phyloP scores from a whole-genome alignment of 2,329 filamentous ascomycete species.

The Calonectria fujianensis region DNA sequence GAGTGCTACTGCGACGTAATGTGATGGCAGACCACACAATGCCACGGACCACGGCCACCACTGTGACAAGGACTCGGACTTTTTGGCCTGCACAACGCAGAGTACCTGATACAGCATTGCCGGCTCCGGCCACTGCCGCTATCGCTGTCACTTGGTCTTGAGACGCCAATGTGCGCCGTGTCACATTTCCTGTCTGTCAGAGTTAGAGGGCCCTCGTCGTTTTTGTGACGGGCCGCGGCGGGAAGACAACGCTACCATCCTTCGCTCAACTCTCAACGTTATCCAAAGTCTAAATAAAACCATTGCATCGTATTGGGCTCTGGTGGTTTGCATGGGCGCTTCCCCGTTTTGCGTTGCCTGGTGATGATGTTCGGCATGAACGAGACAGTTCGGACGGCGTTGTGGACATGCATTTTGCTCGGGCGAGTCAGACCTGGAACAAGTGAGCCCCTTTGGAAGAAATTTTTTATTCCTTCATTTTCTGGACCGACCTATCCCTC shows the following conservation, averaged over 20 bases:
- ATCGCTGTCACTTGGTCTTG: slow-evolving; percentile 14
- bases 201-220: slow-evolving; percentile 38
- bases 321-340: slow-evolving; percentile 10
- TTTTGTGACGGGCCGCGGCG: slow-evolving; percentile 40
- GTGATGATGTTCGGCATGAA: slow-evolving; percentile 20
- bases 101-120: slow-evolving; percentile 33
- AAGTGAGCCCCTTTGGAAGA: slow-evolving; percentile 22
- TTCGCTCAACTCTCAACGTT: slow-evolving; percentile 16
- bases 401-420: slow-evolving; percentile 6
- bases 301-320: slow-evolving; percentile 1
- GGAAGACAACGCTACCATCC: slow-evolving; percentile 31
- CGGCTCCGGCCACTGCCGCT: background rate
- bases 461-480: slow-evolving; percentile 13
- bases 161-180: slow-evolving; percentile 34
- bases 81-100: slow-evolving; percentile 11
- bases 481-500: slow-evolving; percentile 42
- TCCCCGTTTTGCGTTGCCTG: slow-evolving; percentile 16
- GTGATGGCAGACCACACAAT: slow-evolving; percentile 3
- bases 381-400: slow-evolving; percentile 14
- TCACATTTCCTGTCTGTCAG: slow-evolving; percentile 35
- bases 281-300: slow-evolving; percentile 26
- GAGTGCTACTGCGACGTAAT: slow-evolving; percentile 27
- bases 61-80: slow-evolving; percentile 31
- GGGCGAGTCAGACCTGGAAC: slow-evolving; percentile 37
- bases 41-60: background rate